Conservation (phyloP, 768 basidiomycete genomes). For the Amanita exitialis region DNA sequence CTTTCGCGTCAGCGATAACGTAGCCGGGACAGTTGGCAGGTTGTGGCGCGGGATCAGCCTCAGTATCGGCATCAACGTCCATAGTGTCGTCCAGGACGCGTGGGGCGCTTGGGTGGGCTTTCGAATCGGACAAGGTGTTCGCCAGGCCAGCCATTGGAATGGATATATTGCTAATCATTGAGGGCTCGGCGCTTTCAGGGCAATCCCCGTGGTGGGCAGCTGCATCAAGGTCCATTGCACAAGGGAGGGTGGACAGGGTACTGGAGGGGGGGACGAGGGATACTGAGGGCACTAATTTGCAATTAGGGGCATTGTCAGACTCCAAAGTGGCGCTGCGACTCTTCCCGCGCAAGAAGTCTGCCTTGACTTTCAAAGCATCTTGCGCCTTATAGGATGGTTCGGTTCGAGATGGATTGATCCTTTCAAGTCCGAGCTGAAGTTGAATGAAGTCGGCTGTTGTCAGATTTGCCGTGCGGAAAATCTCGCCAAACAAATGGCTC, state of each 20-base stretch:
- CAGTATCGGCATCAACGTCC: neutral
- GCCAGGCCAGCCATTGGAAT: neutral
- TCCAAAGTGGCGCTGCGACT: neutral
- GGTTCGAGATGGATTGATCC: neutral
- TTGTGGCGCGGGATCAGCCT: neutral
- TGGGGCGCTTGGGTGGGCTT: neutral
- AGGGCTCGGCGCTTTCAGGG: neutral
- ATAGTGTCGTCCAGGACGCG: neutral
- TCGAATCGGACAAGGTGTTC: neutral
- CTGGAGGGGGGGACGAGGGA: neutral
- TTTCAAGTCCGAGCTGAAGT: neutral
- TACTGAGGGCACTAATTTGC: neutral
- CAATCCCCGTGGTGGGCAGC: neutral
- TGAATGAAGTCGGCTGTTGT: neutral
- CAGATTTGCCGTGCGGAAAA: conserved; percentile 1
- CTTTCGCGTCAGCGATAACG: neutral
- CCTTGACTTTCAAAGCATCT: neutral
- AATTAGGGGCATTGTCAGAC: neutral
- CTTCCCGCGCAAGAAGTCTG: neutral
- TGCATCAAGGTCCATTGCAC: neutral
- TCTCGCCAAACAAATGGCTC: conserved; percentile 1
- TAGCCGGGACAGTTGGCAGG: neutral
- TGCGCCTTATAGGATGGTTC: neutral
- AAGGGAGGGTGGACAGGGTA: neutral
- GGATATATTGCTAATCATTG: neutral